Percentiles rank a stretch among this genome's conserved stretches.
phyloP scores from a whole-genome alignment of 2,329 filamentous ascomycete genomes.

The Cercospora zeae-maydis region DNA sequence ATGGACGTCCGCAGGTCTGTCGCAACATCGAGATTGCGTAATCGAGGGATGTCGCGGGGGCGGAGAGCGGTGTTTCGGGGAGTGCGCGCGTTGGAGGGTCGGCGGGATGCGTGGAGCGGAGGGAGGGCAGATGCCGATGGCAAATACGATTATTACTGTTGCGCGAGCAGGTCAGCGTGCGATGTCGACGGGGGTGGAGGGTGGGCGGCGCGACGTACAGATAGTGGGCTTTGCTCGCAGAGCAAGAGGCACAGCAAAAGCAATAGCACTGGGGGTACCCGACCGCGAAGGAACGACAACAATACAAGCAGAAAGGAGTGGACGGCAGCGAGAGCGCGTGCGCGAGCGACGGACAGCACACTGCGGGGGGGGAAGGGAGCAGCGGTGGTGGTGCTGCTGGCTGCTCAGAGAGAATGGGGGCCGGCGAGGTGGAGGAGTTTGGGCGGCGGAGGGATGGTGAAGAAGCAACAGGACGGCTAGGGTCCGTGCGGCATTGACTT shows the following conservation, averaged over 20 bases:
- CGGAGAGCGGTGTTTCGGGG: not conserved
- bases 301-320: constrained; percentile 20
- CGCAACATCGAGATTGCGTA: constrained; percentile 1
- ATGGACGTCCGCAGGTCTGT: not conserved
- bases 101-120: not conserved
- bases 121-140: not conserved
- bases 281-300: constrained; percentile 18
- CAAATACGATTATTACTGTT: constrained; percentile 14
- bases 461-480: not conserved
- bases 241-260: constrained; percentile 24
- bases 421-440: not conserved
- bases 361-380: not conserved
- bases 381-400: constrained; percentile 9
- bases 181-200: not conserved
- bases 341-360: constrained; percentile 11
- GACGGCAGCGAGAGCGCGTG: constrained; percentile 21
- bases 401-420: not conserved
- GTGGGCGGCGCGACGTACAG: constrained; percentile 14
- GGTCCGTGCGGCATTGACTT: not conserved
- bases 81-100: not conserved
- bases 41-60: not conserved
- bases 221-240: constrained; percentile 22
- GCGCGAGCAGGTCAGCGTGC: constrained; percentile 3
- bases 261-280: constrained; percentile 15
- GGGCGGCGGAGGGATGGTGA: not conserved